Conservation (phyloP, 192 early-diverging fungal genomes). For the Coemansia sp. region DNA sequence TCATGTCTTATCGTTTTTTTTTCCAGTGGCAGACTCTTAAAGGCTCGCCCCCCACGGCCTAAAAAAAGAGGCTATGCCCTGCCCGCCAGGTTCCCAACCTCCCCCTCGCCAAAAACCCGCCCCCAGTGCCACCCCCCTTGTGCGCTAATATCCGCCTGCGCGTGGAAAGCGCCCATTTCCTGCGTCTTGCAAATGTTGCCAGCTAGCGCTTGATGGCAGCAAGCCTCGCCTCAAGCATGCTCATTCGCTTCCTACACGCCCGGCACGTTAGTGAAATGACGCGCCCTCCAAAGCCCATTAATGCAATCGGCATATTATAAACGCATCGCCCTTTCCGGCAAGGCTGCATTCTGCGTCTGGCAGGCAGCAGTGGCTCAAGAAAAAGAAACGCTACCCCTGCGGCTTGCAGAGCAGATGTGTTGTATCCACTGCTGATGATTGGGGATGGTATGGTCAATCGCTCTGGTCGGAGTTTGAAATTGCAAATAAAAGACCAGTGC, state of each 20-base stretch:
- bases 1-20: no score
- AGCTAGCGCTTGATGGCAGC: slow-evolving; percentile 16
- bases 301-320: slow-evolving; percentile 12
- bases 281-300: slow-evolving; percentile 4
- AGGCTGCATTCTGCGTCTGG: slow-evolving; percentile 4
- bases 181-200: no score
- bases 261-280: background rate
- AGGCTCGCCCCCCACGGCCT: background rate
- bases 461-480: slow-evolving; percentile 51
- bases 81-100: slow-evolving; percentile 4
- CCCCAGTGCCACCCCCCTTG: background rate
- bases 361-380: no score
- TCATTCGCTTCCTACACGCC: slow-evolving; percentile 35
- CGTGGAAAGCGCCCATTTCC: background rate
- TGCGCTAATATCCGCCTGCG: slow-evolving; percentile 13
- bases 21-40: no score
- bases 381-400: background rate
- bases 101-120: background rate
- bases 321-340: background rate
- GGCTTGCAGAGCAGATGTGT: background rate
- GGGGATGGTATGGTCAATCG: slow-evolving; percentile 12
- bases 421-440: slow-evolving; percentile 7
- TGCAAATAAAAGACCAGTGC: background rate
- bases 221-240: slow-evolving; percentile 42
- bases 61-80: no score